phyloP scores from a whole-genome alignment of 2,329 filamentous ascomycete genomes.

The Pseudopyricularia javanii region DNA sequence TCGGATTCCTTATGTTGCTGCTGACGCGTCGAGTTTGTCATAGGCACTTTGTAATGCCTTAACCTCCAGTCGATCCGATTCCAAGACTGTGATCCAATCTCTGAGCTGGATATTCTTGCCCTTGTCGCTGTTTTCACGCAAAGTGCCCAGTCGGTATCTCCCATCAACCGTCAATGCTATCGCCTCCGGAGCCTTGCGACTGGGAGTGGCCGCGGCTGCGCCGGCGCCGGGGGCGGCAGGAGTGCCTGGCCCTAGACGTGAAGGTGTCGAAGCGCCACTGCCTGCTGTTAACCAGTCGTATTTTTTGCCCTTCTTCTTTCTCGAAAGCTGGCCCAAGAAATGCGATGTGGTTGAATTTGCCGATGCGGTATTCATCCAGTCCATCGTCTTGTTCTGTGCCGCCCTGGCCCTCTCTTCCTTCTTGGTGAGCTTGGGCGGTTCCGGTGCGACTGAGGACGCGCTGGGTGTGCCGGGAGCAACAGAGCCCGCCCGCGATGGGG shows the following conservation, averaged over 20 bases:
- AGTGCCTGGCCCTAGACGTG: constrained; percentile 19
- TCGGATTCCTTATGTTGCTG: constrained; percentile 20
- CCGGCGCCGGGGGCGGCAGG: constrained; percentile 20
- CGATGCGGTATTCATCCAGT: constrained; percentile 60
- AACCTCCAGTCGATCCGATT: constrained; percentile 54
- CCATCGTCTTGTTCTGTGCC: constrained; percentile 64
- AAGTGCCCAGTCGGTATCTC: constrained; percentile 55
- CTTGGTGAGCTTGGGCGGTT: constrained; percentile 64
- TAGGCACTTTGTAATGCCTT: constrained; percentile 50
- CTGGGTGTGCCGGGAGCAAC: constrained; percentile 49
- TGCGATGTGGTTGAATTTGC: constrained; percentile 74
- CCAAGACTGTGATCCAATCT: constrained; percentile 69
- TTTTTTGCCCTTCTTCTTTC: constrained; percentile 45
- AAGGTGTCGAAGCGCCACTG: constrained; percentile 40
- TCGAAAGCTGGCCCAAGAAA: constrained; percentile 36
- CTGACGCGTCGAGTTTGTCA: constrained; percentile 35
- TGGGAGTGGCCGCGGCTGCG: constrained; percentile 12
- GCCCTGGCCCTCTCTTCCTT: constrained; percentile 72
- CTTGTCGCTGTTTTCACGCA: constrained; percentile 66
- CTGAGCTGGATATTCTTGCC: constrained; percentile 72
- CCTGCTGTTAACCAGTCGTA: constrained; percentile 64
- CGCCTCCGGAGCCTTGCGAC: constrained; percentile 17
- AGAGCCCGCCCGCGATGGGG: constrained; percentile 40
- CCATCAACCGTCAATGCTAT: constrained; percentile 41
- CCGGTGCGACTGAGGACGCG: constrained; percentile 39